Evolutionary conservation across 441 rosid species (phyloP).

Genomic region (Eugenia klotzschiana): DNA sequence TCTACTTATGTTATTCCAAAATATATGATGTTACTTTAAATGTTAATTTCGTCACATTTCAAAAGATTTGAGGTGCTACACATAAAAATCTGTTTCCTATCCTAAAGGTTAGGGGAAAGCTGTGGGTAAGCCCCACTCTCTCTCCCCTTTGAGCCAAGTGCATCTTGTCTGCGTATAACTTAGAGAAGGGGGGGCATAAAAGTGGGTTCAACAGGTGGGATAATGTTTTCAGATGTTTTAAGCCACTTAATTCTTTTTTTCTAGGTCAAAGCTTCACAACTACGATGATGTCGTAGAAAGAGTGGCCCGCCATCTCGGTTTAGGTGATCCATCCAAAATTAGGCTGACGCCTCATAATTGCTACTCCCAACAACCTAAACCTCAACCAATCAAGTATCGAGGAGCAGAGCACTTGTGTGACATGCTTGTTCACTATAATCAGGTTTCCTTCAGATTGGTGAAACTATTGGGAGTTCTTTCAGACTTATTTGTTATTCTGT

Average conservation of each 20-base stretch:
- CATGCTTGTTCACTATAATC: constrained; percentile 67
- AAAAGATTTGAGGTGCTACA: neutral
- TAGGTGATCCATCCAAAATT: constrained; percentile 62
- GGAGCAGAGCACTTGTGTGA: constrained; percentile 54
- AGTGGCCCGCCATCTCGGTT: constrained; percentile 42
- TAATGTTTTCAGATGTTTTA: neutral
- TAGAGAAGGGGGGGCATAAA: neutral
- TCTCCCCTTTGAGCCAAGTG: neutral
- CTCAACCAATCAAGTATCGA: constrained; percentile 63
- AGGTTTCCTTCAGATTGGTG: constrained; percentile 21
- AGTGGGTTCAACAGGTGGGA: neutral
- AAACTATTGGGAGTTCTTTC: neutral
- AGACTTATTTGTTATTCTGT: neutral
- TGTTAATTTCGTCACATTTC: neutral
- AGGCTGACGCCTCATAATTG: constrained; percentile 69
- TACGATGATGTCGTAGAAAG: constrained; percentile 69
- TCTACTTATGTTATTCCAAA: neutral
- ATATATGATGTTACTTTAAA: neutral
- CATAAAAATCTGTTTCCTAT: neutral
- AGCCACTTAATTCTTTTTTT: neutral
- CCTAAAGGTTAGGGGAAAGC: neutral
- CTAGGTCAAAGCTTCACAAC: constrained; percentile 51
- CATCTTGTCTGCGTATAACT: neutral
- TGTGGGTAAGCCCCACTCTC: neutral
- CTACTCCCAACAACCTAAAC: constrained; percentile 72